These are phyloP conservation scores for Ensete ventricosum DNA, from an alignment of 176 grass and related monocot genomes.

Conservation along the genomic window DNA sequence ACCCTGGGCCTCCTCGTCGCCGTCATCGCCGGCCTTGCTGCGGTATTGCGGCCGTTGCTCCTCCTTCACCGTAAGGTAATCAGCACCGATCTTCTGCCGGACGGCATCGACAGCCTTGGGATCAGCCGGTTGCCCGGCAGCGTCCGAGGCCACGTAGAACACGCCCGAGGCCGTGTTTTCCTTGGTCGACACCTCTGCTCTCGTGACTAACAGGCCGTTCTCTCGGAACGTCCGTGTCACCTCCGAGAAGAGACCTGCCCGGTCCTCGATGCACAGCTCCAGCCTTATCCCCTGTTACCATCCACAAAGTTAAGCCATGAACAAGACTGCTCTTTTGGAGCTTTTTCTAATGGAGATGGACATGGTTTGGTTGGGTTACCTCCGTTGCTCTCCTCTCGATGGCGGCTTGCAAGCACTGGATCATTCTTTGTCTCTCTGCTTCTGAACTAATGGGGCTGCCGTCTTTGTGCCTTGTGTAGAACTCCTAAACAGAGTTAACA, in stretches of 20 bases:
- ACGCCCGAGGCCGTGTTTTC: background rate
- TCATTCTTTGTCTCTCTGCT: conserved; percentile 15
- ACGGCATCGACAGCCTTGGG: background rate
- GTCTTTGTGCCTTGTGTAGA: conserved; percentile 17
- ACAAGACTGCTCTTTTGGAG: background rate
- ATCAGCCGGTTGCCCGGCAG: background rate
- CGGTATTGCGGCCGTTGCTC: background rate
- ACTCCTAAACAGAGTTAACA: background rate
- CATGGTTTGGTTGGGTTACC: background rate
- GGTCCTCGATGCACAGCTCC: conserved; percentile 8
- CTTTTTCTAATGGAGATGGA: background rate
- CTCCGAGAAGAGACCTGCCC: conserved; percentile 5
- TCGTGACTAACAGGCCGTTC: conserved; percentile 6
- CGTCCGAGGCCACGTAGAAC: conserved; percentile 12
- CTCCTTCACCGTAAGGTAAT: conserved; percentile 16
- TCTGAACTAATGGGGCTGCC: conserved; percentile 13
- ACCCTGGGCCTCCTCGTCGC: background rate
- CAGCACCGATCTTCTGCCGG: background rate
- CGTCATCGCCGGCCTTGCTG: background rate
- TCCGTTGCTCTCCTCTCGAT: conserved; percentile 13
- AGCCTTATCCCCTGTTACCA: conserved; percentile 6
- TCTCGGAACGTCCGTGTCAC: conserved; percentile 15
- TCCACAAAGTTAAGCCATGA: background rate
- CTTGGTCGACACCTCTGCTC: conserved; percentile 8
- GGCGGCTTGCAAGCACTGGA: conserved; percentile 13